A percentile compares a stretch with the other conserved stretches of the same genome.
phyloP scores from a whole-genome alignment of 169 alveolate species.

The Plasmodium falciparum region DNA sequence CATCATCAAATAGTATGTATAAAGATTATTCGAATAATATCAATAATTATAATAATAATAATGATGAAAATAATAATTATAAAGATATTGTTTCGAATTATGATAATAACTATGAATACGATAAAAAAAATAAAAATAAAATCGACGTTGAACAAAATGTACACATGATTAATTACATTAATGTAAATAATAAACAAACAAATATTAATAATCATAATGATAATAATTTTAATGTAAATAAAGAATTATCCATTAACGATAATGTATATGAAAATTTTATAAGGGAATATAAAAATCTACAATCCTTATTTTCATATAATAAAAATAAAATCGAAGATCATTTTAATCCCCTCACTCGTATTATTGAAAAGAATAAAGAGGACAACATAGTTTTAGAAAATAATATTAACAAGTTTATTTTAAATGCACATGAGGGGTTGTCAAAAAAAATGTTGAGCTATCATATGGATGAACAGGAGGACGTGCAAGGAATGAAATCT shows the following conservation, averaged over 20 bases:
- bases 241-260: constrained; percentile 24
- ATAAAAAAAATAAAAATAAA: no score
- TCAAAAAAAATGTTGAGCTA: background rate
- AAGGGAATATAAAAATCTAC: constrained; percentile 61
- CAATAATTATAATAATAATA: no score
- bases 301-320: constrained; percentile 51
- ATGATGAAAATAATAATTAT: no score
- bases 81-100: no score
- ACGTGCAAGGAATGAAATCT: no score
- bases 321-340: constrained; percentile 17
- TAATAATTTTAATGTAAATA: background rate
- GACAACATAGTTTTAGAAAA: background rate
- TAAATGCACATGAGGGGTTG: background rate
- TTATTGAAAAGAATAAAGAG: background rate
- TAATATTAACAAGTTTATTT: background rate
- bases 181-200: background rate
- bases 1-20: no score
- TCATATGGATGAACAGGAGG: background rate
- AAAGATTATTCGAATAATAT: no score
- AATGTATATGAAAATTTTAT: constrained; percentile 65
- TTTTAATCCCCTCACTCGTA: background rate
- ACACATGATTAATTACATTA: no score
- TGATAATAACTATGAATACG: no score
- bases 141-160: no score
- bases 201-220: background rate